Evolutionary conservation across 2,329 filamentous ascomycete species (phyloP).

Genomic region (Apiospora aurea): DNA sequence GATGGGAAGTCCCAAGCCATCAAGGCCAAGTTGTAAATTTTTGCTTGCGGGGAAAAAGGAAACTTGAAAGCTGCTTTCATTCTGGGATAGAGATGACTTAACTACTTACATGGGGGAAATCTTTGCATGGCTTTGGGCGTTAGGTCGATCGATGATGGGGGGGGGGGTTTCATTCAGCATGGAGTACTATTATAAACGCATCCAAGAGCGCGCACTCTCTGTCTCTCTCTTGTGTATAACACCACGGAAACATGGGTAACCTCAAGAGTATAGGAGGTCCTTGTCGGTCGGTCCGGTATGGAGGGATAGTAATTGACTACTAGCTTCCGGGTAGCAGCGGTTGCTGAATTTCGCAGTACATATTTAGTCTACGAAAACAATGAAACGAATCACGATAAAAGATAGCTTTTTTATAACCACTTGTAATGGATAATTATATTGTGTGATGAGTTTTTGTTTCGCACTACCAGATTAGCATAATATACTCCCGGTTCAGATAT

Average conservation of each 20-base stretch:
- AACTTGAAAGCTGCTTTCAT: constrained; percentile 9
- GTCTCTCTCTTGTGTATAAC: constrained; percentile 18
- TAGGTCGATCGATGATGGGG: neutral
- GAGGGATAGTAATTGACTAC: neutral
- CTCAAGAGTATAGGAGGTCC: neutral
- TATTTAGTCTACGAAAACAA: neutral
- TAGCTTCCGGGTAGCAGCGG: neutral
- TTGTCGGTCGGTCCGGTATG: neutral
- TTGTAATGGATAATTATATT: neutral
- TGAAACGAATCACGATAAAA: neutral
- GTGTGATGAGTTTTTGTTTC: neutral
- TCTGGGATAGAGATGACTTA: constrained; percentile 16
- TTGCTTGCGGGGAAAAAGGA: neutral
- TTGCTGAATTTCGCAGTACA: constrained; percentile 4
- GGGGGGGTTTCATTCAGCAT: neutral
- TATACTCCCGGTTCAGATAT: no score
- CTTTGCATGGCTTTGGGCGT: constrained; percentile 21
- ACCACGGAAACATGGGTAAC: neutral
- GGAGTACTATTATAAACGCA: constrained; percentile 15
- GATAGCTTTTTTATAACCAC: neutral
- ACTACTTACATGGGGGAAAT: constrained; percentile 7
- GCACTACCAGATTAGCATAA: neutral
- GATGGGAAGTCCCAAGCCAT: constrained; percentile 46
- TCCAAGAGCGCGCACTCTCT: constrained; percentile 5
- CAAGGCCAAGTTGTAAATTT: constrained; percentile 37